phyloP scores from a whole-genome alignment of 148 eudicot genomes.

The Heliosperma pusillum region DNA sequence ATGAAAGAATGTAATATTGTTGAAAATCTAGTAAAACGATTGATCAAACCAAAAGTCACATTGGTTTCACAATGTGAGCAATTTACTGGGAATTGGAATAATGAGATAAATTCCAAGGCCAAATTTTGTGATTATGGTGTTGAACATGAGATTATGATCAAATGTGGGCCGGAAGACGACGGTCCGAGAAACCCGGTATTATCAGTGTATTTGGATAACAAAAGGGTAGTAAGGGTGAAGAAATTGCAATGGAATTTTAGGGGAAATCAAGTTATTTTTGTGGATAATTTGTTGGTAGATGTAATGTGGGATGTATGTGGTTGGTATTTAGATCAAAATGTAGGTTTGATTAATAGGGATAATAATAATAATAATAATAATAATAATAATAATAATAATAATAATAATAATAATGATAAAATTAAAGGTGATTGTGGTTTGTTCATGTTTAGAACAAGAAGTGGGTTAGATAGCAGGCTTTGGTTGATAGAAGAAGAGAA shows the following conservation, averaged over 20 bases:
- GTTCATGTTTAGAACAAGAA: conserved; percentile 81
- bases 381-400: background rate
- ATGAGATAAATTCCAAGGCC: conserved; percentile 36
- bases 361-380: background rate
- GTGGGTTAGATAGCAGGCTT: conserved; percentile 82
- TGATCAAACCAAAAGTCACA: conserved; percentile 19
- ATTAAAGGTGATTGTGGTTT: conserved; percentile 34
- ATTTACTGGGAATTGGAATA: conserved; percentile 35
- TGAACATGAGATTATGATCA: conserved; percentile 54
- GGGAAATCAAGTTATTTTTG: conserved; percentile 76
- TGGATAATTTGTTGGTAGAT: conserved; percentile 72
- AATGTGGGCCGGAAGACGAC: conserved; percentile 40
- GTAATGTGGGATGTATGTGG: conserved; percentile 94
- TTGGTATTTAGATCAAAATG: conserved; percentile 54
- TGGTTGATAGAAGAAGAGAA: conserved; percentile 89
- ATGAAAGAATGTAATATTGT: conserved; percentile 23
- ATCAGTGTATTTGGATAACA: conserved; percentile 51
- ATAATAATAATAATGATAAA: background rate
- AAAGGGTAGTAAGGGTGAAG: conserved; percentile 57
- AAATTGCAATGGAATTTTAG: conserved; percentile 77
- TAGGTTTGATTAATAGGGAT: background rate
- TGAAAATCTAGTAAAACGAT: conserved; percentile 1
- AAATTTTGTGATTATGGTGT: conserved; percentile 43
- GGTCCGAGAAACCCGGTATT: conserved; percentile 40
- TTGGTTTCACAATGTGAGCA: conserved; percentile 53